Evolutionary conservation across 768 basidiomycete genomes (phyloP).

Genomic region (Lentinula sp.): DNA sequence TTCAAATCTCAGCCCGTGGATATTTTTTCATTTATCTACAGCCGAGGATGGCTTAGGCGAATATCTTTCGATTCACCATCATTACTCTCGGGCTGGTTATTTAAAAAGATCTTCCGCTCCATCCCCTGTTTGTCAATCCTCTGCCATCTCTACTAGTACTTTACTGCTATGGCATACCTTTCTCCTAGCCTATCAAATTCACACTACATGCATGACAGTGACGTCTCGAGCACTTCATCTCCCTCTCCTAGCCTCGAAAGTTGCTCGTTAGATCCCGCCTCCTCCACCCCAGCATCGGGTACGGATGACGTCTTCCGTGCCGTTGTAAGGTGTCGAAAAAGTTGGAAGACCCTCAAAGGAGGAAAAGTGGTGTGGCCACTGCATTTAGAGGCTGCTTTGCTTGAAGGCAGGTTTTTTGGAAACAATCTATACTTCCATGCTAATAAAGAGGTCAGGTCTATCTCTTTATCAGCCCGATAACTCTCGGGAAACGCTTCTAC

Average conservation of each 20-base stretch:
- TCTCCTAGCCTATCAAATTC: background rate
- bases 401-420: conserved; percentile 49
- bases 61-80: background rate
- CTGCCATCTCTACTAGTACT: background rate
- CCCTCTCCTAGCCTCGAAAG: conserved; percentile 10
- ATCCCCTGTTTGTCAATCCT: background rate
- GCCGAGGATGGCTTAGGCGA: background rate
- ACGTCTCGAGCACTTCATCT: conserved; percentile 5
- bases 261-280: conserved; percentile 10
- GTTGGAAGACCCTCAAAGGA: conserved; percentile 69
- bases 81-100: background rate
- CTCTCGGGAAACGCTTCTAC: conserved; percentile 63
- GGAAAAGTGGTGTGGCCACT: conserved; percentile 79
- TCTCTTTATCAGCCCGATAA: conserved; percentile 68
- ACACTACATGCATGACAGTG: background rate
- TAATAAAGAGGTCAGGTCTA: conserved; percentile 40
- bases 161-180: background rate
- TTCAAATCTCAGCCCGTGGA: background rate
- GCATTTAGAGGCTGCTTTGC: conserved; percentile 68
- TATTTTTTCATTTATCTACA: background rate
- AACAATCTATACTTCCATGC: background rate
- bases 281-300: conserved; percentile 22
- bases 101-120: background rate
- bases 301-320: conserved; percentile 59
- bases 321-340: conserved; percentile 64